Base-by-base conservation (phyloP, 345 rosid genomes). In the Sonneratia caseolaris region DNA sequence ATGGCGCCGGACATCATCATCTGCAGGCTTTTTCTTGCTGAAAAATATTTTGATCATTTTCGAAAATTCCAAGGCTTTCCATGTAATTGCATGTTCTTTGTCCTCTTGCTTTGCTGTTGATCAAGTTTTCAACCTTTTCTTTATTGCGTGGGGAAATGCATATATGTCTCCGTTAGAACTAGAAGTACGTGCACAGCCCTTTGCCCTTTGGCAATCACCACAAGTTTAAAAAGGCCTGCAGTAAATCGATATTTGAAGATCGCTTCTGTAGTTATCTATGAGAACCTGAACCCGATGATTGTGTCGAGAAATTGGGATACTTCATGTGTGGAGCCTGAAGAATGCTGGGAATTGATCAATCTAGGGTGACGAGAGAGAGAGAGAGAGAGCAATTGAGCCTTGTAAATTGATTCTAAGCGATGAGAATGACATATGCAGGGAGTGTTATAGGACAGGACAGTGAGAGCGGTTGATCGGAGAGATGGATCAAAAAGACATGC, bases 1-100 rank as follows among this genome's bases (percentile, higher is more conserved):
- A 69, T 47, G 32, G 55, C 74, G 70, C 47, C 67, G 37, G 36
- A 57, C 32, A 70, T 70, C 71, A 72, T 71, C 77, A 75, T 67
- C 73, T 77, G 83, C 87, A 80, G 87, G 80, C 82, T 81, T 83
- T 85, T 73, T 43, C 72, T 68, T 66, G 77, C 70, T 70, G 78
- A 78, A 77, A 27, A 42, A 68, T 64, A 57, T 47, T 74, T 79
- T 80, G 85, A 74, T 75, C 83, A 71, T 74, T 79, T 81, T 80
- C 85, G 81, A 76, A 75, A 81, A 75, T 61, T 77, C 84, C 88
- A 80, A 21, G 35, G 47, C 48, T 66, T 57, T 74, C 81, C 75
- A 71, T 59, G 72, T 79, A 78, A 71, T 75, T 73, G 82, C 82
- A 80, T 71, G 77, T 82, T 76, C 79, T 76, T 76, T 81, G 84